These are phyloP conservation scores for Hirsutella thompsonii DNA, from an alignment of 2,329 filamentous ascomycete species.

Conservation along the genomic window DNA sequence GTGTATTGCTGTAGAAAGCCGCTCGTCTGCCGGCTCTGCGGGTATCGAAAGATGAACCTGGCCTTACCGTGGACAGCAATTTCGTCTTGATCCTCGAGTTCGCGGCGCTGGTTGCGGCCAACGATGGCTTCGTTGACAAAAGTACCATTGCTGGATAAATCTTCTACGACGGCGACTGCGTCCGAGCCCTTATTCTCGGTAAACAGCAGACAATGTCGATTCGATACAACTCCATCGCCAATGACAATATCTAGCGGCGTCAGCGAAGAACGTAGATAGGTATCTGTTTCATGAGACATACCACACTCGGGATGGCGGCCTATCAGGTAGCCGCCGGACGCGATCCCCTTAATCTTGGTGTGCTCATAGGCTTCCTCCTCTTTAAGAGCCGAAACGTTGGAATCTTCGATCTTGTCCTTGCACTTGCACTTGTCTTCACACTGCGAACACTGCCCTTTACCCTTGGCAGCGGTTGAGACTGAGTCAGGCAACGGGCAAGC, in stretches of 20 bases:
- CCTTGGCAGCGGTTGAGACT: conserved; percentile 19
- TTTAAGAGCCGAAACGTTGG: conserved; percentile 33
- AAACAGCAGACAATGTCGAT: conserved; percentile 65
- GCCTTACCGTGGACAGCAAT: conserved; percentile 76
- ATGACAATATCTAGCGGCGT: conserved; percentile 49
- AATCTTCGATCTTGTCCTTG: conserved; percentile 22
- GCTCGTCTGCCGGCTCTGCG: conserved; percentile 58
- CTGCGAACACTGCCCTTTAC: too few relatives aligned
- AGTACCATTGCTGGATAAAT: conserved; percentile 91
- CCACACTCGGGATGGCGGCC: conserved; percentile 90
- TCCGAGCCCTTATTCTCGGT: conserved; percentile 43
- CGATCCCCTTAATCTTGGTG: conserved; percentile 45
- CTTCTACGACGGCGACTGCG: conserved; percentile 68
- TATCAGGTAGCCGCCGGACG: conserved; percentile 77
- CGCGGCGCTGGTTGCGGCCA: conserved; percentile 81
- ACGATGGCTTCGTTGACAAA: conserved; percentile 89
- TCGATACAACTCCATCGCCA: conserved; percentile 70
- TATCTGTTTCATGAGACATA: conserved; percentile 29
- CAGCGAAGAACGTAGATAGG: not conserved
- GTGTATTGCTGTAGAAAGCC: conserved; percentile 80
- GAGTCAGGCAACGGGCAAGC: conserved; percentile 51
- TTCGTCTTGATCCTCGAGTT: conserved; percentile 82
- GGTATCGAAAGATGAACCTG: conserved; percentile 86
- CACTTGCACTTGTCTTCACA: conserved; percentile 5
- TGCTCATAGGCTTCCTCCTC: conserved; percentile 50